phyloP scores from a whole-genome alignment of 2,329 filamentous ascomycete genomes.

The Delphinella strobiligena region DNA sequence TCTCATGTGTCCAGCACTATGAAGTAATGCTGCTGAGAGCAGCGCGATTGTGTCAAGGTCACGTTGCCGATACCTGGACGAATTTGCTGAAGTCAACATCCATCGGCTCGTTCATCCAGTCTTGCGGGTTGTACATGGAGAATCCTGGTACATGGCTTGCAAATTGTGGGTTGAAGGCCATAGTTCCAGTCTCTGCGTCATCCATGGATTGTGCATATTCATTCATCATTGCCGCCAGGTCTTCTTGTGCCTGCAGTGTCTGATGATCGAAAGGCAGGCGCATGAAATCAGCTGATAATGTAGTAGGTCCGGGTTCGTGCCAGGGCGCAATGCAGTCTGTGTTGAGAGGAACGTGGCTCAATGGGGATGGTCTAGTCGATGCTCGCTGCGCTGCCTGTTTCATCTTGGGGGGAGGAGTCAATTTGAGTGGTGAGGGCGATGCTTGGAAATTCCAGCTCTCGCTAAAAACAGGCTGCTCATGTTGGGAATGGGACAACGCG shows the following conservation, averaged over 20 bases:
- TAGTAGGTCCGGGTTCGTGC: not conserved
- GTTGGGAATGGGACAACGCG: conserved; percentile 15
- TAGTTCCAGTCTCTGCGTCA: not conserved
- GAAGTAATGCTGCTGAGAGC: too few relatives aligned
- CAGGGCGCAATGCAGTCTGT: not conserved
- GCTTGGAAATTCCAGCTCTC: conserved; percentile 18
- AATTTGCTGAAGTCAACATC: conserved; percentile 20
- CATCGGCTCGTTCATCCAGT: conserved; percentile 13
- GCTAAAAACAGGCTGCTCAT: conserved; percentile 18
- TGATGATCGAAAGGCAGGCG: conserved; percentile 13
- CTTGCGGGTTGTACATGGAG: conserved; percentile 3
- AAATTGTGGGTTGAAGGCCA: not conserved
- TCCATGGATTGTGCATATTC: not conserved
- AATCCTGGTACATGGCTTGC: conserved; percentile 2
- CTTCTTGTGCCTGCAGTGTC: conserved; percentile 2
- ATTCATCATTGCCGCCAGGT: not conserved
- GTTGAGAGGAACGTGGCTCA: conserved; percentile 6
- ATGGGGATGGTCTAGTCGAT: conserved; percentile 16
- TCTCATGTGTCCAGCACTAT: too few relatives aligned
- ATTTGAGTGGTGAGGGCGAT: conserved; percentile 15
- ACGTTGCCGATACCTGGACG: conserved; percentile 13
- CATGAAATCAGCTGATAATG: conserved; percentile 11
- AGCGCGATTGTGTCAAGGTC: too few relatives aligned
- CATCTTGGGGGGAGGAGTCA: conserved; percentile 14
- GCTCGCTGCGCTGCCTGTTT: conserved; percentile 11